phyloP scores from a whole-genome alignment of 2,329 filamentous ascomycete genomes.

The Sarocladiaceae sp. region DNA sequence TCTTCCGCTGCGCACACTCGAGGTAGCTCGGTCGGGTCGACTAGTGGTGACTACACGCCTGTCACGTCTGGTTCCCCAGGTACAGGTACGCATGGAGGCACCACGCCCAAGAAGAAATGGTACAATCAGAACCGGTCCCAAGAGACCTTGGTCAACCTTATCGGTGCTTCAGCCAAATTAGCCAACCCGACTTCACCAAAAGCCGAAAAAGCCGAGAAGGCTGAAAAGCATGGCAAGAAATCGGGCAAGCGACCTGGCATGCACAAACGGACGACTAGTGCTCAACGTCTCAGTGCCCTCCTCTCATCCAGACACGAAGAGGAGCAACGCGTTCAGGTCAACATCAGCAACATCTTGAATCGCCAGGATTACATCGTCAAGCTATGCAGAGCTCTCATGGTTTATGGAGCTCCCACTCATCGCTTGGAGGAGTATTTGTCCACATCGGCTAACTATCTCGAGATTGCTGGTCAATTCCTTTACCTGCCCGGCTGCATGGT shows the following conservation, averaged over 20 bases:
- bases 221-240: slow-evolving; percentile 11
- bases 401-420: slow-evolving; percentile 83
- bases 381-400: slow-evolving; percentile 79
- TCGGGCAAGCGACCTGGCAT: slow-evolving; percentile 13
- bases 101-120: slow-evolving; percentile 42
- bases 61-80: slow-evolving; percentile 24
- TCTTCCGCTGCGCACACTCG: slow-evolving; percentile 17
- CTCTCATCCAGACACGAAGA: slow-evolving; percentile 30
- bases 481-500: slow-evolving; percentile 92
- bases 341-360: slow-evolving; percentile 62
- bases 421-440: slow-evolving; percentile 83
- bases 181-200: slow-evolving; percentile 31
- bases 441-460: slow-evolving; percentile 76
- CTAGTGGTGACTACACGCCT: slow-evolving; percentile 8
- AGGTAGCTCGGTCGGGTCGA: slow-evolving; percentile 22
- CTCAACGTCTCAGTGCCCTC: slow-evolving; percentile 29
- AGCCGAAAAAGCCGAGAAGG: slow-evolving; percentile 12
- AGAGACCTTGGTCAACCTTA: slow-evolving; percentile 40
- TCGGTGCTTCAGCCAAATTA: slow-evolving; percentile 38
- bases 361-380: slow-evolving; percentile 78
- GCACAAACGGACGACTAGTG: slow-evolving; percentile 30
- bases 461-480: slow-evolving; percentile 81
- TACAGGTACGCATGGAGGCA: slow-evolving; percentile 21
- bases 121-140: slow-evolving; percentile 41
- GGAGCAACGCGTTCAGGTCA: slow-evolving; percentile 39